Evolutionary conservation across 2,329 filamentous ascomycete genomes (phyloP), one percentile per base, ranked within the genome.

Genomic region (Phyllosticta citriasiana): DNA sequence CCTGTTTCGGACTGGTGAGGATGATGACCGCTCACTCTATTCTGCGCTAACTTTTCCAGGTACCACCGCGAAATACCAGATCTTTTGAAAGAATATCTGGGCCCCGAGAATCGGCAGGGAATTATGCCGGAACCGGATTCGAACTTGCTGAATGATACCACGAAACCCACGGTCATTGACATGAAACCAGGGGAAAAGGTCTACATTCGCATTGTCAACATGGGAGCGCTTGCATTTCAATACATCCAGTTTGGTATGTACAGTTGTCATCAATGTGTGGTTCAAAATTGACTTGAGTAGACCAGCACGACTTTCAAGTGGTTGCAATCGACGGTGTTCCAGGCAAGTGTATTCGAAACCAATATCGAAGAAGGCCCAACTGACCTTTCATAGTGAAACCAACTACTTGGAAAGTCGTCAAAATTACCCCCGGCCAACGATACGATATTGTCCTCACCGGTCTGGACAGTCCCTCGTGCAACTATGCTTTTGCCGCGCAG

Each of bases 131-230:
- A 90, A 1, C 88, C 88, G 0, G 74, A 90, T 50, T 78, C 84
- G 4, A 83, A 84, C 1, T 76, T 91, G 57, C 80, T 90, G 70
- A 91, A 91, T 67, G 88, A 91, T 63, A 84, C 82, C 0, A 30
- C 22, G 9, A 79, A 81, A 63, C 81, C 87, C 62, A 71, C 84
- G 2, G 80, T 75, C 2, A 73, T 91, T 50, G 66, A 78, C 0
- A 81, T 91, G 2, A 66, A 84, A 66, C 84, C 88, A 0, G 82
- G 82, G 2, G 88, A 83, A 69, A 91, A 86, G 0, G 90, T 91
- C 64, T 74, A 89, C 16, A 79, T 91, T 67, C 84, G 85, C 51
- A 76, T 90, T 58, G 76, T 89, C 65, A 89, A 89, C 66, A 81
- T 89, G 52, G 87, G 84, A 10, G 87, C 86, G 24, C 90, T 89